These are phyloP conservation scores for Trapa incisa DNA, from an alignment of 345 rosid species.

Conservation along the genomic window DNA sequence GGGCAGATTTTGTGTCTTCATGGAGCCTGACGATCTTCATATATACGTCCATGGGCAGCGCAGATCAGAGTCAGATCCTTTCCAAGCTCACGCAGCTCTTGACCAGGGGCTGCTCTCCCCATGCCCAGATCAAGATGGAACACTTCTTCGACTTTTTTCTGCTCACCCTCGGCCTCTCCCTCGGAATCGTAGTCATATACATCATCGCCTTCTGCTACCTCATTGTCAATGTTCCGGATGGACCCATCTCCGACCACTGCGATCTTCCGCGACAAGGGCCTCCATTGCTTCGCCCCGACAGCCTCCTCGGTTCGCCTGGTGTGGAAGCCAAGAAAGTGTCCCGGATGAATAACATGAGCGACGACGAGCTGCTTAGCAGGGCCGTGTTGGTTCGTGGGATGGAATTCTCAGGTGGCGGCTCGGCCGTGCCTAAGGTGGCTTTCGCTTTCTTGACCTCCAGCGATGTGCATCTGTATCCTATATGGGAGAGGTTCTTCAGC, in stretches of 20 bases:
- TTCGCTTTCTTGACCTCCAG: slow-evolving; percentile 65
- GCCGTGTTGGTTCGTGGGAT: slow-evolving; percentile 21
- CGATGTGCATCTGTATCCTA: slow-evolving; percentile 44
- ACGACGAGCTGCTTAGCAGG: slow-evolving; percentile 42
- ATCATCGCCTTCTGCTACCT: neutral
- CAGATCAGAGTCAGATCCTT: neutral
- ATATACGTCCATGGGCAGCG: neutral
- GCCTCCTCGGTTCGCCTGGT: neutral
- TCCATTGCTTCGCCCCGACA: neutral
- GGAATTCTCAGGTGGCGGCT: too few relatives aligned
- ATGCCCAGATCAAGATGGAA: neutral
- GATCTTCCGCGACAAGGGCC: neutral
- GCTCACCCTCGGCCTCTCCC: neutral
- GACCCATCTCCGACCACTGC: neutral
- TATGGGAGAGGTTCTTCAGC: slow-evolving; percentile 68
- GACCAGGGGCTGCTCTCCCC: neutral
- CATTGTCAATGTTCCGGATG: neutral
- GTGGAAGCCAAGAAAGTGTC: neutral
- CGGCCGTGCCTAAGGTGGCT: slow-evolving; percentile 52
- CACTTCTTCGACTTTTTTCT: neutral
- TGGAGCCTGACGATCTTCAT: neutral
- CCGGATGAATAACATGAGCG: slow-evolving; percentile 33
- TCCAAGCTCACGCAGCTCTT: neutral
- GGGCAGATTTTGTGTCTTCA: neutral
- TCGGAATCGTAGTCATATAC: neutral